Evolutionary conservation across 108 stramenopile species (phyloP), one percentile per base, ranked within the genome.

Genomic region (Cyclotella distinguenda): DNA sequence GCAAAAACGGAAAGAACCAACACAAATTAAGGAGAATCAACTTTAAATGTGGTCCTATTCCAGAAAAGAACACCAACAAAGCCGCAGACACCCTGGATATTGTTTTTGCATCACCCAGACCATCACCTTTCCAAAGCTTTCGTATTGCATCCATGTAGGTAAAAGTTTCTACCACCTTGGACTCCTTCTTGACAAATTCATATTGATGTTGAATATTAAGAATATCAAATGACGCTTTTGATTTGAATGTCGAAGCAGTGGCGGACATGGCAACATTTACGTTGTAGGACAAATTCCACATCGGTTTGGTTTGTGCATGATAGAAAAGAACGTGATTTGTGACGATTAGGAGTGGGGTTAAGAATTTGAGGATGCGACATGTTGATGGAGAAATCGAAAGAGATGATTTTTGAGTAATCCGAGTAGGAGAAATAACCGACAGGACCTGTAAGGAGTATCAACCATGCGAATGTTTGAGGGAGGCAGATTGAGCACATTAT

Each of bases 41-140:
- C 65, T 93, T 93, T 35, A 88, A 40, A 58, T 93, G 91, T 4
- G 91, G 91, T 88, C 91, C 90, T 60, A 90, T 59, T 19, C 91
- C 91, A 1, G 84, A 86, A 66, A 87, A 87, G 1, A 87, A 12
- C 13, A 88, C 63, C 36, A 93, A 46, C 38, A 93, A 44, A 18
- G 81, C 64, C 5, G 91, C 91, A 4, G 84, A 83, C 21, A 84
- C 26, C 25, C 84, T 84, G 9, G 85, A 84, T 19, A 88, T 43
- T 0, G 47, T 53, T 30, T 57, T 26, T 12, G 67, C 49, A 22
- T 76, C 82, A 16, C 84, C 84, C 66, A 93, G 59, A 10, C 76
- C 82, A 16, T 84, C 82, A 42, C 86, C 91, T 25, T 51, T 50
- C 88, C 88, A 93, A 32, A 93, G 70, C 49, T 93, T 83, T 7